Evolutionary conservation across 2,329 filamentous ascomycete species (phyloP), one percentile per base, ranked within the genome.

Genomic region (Dactylellina sp.): DNA sequence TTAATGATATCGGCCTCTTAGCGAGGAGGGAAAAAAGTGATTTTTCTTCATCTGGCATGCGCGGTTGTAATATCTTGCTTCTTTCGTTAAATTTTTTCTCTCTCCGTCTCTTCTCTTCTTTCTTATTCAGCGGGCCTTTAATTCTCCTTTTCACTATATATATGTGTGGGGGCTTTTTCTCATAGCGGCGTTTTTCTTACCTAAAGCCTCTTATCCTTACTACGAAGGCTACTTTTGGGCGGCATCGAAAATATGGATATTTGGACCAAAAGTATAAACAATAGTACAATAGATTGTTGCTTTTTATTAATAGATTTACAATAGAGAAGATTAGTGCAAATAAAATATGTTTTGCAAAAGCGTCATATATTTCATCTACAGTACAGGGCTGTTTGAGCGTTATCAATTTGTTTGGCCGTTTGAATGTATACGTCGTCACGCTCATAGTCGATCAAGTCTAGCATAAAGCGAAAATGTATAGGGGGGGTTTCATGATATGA

Each of bases 141-240:
- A 24, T 57, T 49, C 46, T 46, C 32, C 32, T 39, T 46, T 47
- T 25, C 40, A n/a, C 5, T 53, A 39, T 28, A 50, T 59, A 60
- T 18, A 47, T 59, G 42, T 40, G 5, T 4, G 6, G 37, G 37
- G 52, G 52, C 39, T 59, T 52, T 50, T 50, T 50, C 37, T 40
- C 32, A 40, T 22, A 56, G 61, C 40, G 61, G 61, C 61, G 61
- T 65, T 65, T 49, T 65, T 57, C 14, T 46, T 63, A 40, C 28
- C 44, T 52, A 39, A 18, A 11, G 39, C 46, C 18, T 24, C 32
- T 61, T 46, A 3, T 53, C 20, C 20, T 22, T 64, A 7, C n/a
- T n/a, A n/a, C n/a, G n/a, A n/a, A n/a, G n/a, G n/a, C n/a, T n/a
- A 39, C 42, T 20, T 42, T 40, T 7, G 37, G 11, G n/a, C 37